Conservation (phyloP, 2,329 filamentous ascomycete species). For the Myriosclerotinia curreyana region DNA sequence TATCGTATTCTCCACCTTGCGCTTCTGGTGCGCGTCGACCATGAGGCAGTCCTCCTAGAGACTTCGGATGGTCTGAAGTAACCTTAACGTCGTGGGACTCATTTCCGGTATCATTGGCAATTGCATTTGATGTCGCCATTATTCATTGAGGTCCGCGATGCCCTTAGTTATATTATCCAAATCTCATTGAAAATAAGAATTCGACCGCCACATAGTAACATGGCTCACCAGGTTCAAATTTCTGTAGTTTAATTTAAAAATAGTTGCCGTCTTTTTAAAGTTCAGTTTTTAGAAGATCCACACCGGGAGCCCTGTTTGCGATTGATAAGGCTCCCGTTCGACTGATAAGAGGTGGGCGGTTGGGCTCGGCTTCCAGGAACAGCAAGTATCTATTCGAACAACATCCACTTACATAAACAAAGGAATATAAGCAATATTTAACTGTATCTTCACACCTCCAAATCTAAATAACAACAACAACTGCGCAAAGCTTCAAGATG, state of each 20-base stretch:
- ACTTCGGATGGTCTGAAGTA: neutral
- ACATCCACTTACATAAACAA: conserved; percentile 11
- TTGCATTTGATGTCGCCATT: conserved; percentile 21
- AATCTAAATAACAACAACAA: neutral
- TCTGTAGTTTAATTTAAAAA: neutral
- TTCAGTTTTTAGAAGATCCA: neutral
- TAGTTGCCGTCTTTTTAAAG: conserved; percentile 16
- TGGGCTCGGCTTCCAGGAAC: neutral
- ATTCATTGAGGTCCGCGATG: conserved; percentile 1
- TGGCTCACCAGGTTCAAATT: neutral
- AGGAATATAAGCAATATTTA: neutral
- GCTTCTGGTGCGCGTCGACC: neutral
- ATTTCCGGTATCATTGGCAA: neutral
- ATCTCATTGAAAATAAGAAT: neutral
- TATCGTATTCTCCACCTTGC: conserved; percentile 36
- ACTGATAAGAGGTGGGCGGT: conserved; percentile 12
- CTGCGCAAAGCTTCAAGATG: conserved; percentile 28
- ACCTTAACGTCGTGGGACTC: neutral
- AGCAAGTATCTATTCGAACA: neutral
- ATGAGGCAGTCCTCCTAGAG: neutral
- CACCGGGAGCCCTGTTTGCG: conserved; percentile 11
- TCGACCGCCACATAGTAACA: neutral
- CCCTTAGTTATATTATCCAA: neutral
- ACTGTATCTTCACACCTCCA: neutral
- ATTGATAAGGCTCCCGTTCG: conserved; percentile 13